Base-by-base conservation (phyloP, 2,329 filamentous ascomycete genomes). In the Penicillium sp. region DNA sequence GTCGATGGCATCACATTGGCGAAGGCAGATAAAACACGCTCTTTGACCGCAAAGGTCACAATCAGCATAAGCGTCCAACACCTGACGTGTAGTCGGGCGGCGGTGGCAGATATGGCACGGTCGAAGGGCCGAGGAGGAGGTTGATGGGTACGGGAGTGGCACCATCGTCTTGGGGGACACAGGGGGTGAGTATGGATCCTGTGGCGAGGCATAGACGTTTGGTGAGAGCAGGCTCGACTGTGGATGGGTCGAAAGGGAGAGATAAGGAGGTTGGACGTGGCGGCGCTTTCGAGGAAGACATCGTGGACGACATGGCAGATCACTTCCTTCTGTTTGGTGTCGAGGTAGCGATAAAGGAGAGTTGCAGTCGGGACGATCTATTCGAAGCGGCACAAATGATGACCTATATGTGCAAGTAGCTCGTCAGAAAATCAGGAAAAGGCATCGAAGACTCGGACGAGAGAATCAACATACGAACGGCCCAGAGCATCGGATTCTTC, bases 91-190 rank as follows among this genome's bases (percentile, higher is more conserved):
- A 6, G 62, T 65, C 7, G 65, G 64, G 30, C 57, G 59, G 30
- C 65, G 56, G 38, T 68, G 60, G 34, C 65, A 68, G 38, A 68
- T 64, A 35, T 68, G 64, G 16, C 64, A 68, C 4, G 65, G 61
- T 8, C 61, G 54, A 6, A 68, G 54, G 2, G 54, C 51, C 2
- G 56, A 51, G 4, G 55, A 43, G 13, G 59, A 51, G 40, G 55
- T 40, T 41, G 55, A 32, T 39, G 45, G 44, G 30, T 53, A 51
- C 15, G 53, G 31, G 11, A 51, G 11, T 8, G 59, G 51, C 35
- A 60, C 44, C 32, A 54, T 32, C 7, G 47, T 49, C 43, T 54
- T 61, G 6, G 57, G 54, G 5, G 52, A 60, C 9, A 55, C 46
- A 10, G 53, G 50, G 5, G 55, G 53, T 9, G 55, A 53, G 15